Base-by-base conservation (phyloP, 2,329 filamentous ascomycete species). In the Aspergillus pseudoterreus region DNA sequence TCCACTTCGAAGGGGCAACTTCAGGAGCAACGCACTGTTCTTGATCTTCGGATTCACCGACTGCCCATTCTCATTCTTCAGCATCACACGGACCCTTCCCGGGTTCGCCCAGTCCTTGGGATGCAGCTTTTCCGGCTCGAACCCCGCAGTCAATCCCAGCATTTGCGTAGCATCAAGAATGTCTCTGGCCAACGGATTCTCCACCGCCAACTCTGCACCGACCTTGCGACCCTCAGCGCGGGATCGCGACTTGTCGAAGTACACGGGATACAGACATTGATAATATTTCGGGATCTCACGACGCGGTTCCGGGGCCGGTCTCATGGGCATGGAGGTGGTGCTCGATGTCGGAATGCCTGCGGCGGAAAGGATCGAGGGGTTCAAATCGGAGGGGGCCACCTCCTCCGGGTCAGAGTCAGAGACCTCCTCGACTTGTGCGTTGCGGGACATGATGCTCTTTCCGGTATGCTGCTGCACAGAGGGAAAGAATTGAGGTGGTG, bases 91-190 rank as follows among this genome's bases (percentile, higher is more conserved):
- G 57, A 97, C 89, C 53, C 94, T 82, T 3, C 94, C 94, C 11
- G 94, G 94, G 75, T 99, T 99, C 51, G 87, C 86, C 94, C 94
- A 99, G 77, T 99, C 94, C 75, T 94, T 92, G 6, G 94, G 94
- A 72, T 99, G 94, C 54, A 85, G 82, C 78, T 96, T 96, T 67
- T 88, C 87, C 1, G 92, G 90, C 75, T 99, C 94, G 69, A 96
- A 87, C 6, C 94, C 84, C n/a, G 71, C 68, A 30, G 66, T 63
- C 52, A 77, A 49, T 6, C 86, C 82, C 54, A 96, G 80, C 43
- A 79, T 74, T 39, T 85, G 84, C 71, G 88, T 88, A n/a, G 92
- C 92, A 67, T 89, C 86, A 42, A 91, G 87, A 67, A 99, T 92
- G 65, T 94, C 90, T 64, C 88, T 83, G 6, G 94, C 94, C 39